phyloP scores from a whole-genome alignment of 2,329 filamentous ascomycete genomes.

The Lachnellula willkommii region DNA sequence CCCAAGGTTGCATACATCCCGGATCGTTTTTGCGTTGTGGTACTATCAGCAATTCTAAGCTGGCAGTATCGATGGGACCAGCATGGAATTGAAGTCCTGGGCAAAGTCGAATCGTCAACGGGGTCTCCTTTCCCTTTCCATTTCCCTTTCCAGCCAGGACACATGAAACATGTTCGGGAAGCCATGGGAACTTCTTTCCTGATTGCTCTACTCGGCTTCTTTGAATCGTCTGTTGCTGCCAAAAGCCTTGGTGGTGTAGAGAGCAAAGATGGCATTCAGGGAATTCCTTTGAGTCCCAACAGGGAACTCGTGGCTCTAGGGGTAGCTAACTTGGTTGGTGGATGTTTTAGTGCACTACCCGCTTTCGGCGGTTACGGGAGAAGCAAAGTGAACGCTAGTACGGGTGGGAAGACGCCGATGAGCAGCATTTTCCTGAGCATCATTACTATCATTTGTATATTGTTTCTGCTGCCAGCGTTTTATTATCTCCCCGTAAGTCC shows the following conservation, averaged over 20 bases:
- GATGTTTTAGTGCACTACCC: constrained; percentile 86
- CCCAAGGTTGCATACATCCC: constrained; percentile 82
- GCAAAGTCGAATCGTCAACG: constrained; percentile 67
- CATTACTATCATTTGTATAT: constrained; percentile 73
- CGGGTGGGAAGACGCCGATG: constrained; percentile 89
- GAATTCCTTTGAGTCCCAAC: constrained; percentile 82
- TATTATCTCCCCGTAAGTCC: constrained; percentile 84
- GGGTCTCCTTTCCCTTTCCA: constrained; percentile 73
- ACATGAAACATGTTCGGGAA: constrained; percentile 77
- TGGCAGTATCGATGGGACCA: constrained; percentile 73
- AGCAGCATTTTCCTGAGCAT: constrained; percentile 81
- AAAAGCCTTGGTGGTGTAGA: constrained; percentile 70
- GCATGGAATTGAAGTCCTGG: constrained; percentile 76
- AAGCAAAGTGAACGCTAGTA: constrained; percentile 91
- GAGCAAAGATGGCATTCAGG: constrained; percentile 61
- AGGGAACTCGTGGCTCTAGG: constrained; percentile 89
- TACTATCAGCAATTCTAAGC: constrained; percentile 74
- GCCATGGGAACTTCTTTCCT: constrained; percentile 88
- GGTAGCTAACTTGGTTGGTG: constrained; percentile 82
- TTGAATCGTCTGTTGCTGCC: constrained; percentile 92
- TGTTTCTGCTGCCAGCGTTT: constrained; percentile 83
- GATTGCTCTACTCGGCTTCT: constrained; percentile 94
- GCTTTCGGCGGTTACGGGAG: constrained; percentile 94
- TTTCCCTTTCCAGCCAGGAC: constrained; percentile 73
- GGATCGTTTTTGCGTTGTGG: constrained; percentile 85